phyloP scores from a whole-genome alignment of 495 filamentous ascomycete species.

The Podospora anserina region DNA sequence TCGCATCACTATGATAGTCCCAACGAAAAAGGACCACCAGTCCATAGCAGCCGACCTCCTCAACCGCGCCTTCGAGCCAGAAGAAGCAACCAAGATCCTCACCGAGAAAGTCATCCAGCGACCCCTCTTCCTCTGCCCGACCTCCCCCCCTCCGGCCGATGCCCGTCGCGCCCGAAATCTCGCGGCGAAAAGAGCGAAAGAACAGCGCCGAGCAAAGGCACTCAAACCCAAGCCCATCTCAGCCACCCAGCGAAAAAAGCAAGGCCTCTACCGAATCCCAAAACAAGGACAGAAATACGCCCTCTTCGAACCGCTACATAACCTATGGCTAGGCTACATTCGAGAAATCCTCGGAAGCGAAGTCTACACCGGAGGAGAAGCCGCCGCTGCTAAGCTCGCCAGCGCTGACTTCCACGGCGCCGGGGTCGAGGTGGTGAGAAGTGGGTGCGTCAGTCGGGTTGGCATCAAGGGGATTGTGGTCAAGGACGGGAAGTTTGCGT shows the following conservation, averaged over 20 bases:
- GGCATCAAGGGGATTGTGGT: conserved; percentile 83
- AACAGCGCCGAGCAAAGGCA: conserved; percentile 50
- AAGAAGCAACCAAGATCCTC: conserved; percentile 66
- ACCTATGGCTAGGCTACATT: conserved; percentile 81
- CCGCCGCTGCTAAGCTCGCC: conserved; percentile 61
- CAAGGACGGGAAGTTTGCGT: conserved; percentile 79
- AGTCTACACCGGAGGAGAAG: conserved; percentile 42
- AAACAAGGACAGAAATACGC: conserved; percentile 64
- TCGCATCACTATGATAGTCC: neutral
- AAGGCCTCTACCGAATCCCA: conserved; percentile 71
- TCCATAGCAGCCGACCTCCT: conserved; percentile 66
- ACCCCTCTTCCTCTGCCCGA: conserved; percentile 73
- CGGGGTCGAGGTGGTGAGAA: conserved; percentile 75
- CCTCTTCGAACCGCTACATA: conserved; percentile 72
- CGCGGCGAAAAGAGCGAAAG: conserved; percentile 52
- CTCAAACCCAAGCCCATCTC: conserved; percentile 75
- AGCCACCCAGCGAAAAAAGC: conserved; percentile 69
- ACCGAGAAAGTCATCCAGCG: conserved; percentile 77
- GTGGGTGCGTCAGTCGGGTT: conserved; percentile 74
- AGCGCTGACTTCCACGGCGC: conserved; percentile 92
- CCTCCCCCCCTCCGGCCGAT: conserved; percentile 60
- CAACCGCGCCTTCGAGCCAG: conserved; percentile 67
- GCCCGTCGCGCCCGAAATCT: conserved; percentile 63
- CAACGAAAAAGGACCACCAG: conserved; percentile 14
- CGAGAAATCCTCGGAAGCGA: conserved; percentile 62